Base-by-base conservation (phyloP, 495 filamentous ascomycete genomes). In the Neurospora sp. region DNA sequence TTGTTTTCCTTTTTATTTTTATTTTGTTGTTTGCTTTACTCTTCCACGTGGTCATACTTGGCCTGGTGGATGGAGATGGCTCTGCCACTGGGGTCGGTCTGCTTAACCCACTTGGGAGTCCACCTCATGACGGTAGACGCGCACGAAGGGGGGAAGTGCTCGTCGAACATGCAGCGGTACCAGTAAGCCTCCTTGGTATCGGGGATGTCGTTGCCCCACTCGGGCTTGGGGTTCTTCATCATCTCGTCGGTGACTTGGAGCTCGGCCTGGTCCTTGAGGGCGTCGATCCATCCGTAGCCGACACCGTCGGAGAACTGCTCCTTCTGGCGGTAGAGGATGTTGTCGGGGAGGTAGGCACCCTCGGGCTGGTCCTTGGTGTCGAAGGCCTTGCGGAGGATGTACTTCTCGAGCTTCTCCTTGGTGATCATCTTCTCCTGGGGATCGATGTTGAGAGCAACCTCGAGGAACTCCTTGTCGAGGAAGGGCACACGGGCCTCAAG, bases 231-330 rank as follows among this genome's bases (percentile, higher is more conserved):
- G 86, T 94, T 93, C 86, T 93, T 93, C 90, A 99, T 90, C 89
- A 96, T 94, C 86, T 98, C 96, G 79, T 98, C 94, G 31, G 91
- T 95, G 53, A 99, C 91, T 48, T 95, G 87, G 71, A 88, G 79
- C 83, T 95, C 93, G 73, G 96, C 96, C 74, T 90, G 89, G 80
- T 98, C 96, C 87, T 97, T 99, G 68, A 99, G 87, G 17, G 90
- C 92, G 79, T 99, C 96, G 82, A 98, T 98, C 96, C 96, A 99
- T 74, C 96, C 94, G 85, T 99, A 99, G 71, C 96, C 96, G 74
- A 99, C 96, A 81, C 96, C 96, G 79, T 99, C 96, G 71, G 90
- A 93, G 85, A 99, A 99, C 85, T 98, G 96, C 85, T 99, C 96
- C 88, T 99, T 99, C 85, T 99, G 96, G 78, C 96, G 88, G 92